Base-by-base conservation (phyloP, 2,329 filamentous ascomycete genomes). In the Stylonectria norvegica region DNA sequence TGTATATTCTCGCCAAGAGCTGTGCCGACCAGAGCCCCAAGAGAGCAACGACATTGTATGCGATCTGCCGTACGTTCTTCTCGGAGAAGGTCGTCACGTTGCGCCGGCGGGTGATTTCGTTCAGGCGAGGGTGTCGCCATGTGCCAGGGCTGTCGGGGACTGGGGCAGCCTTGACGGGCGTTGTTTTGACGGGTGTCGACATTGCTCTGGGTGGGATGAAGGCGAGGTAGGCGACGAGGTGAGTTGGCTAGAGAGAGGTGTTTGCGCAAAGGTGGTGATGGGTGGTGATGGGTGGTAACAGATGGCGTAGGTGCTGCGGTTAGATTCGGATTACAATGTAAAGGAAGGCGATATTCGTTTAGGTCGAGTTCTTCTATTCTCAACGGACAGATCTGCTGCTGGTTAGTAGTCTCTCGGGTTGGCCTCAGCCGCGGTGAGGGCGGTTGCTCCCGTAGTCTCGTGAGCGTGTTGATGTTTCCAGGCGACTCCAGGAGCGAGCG, bases 101-200 rank as follows among this genome's bases (percentile, higher is more conserved):
- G 60, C 89, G 86, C 36, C 93, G 82, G 48, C 78, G 78, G 12
- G 86, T 81, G 60, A 98, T 94, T 66, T 97, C 91, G 57, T 89
- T 78, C 50, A 96, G 76, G 48, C 85, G 82, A 22, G 93, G 93
- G 63, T 98, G 93, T 58, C 83, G 80, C 91, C 93, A 98, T 60
- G 83, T 88, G 40, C 91, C 90, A 5, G 87, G 78, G 54, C 76
- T 80, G 38, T 80, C 77, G 19, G 65, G 59, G 16, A 62, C 42
- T 30, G 65, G 57, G 20, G 67, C 61, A 36, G 37, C 61, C 63
- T 73, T 60, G 59, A 74, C 47, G 50, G 76, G 58, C 50, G 67
- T 69, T 23, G 58, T 55, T 42, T 43, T 58, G 40, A 55, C 41
- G 11, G 58, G 57, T 20, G 59, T 60, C 20, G 62, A 50, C 64